These are phyloP conservation scores for Symbiodinium pilosum DNA, from an alignment of 73 alveolate species.

Conservation along the genomic window DNA sequence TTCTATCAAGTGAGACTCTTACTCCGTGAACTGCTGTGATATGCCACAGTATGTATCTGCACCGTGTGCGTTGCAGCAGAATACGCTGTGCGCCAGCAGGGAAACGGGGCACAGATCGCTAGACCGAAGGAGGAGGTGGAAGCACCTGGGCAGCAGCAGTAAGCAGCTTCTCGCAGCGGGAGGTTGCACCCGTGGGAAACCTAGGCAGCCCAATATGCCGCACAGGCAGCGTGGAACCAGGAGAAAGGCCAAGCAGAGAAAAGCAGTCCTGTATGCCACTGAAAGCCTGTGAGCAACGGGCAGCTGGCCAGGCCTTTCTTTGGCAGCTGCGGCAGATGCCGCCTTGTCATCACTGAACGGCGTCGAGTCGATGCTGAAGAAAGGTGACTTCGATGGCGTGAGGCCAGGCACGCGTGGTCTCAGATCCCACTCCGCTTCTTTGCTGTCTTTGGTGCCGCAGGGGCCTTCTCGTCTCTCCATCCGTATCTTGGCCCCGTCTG, in stretches of 20 bases:
- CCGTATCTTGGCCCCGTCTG: neutral
- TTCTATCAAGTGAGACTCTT: constrained; percentile 27
- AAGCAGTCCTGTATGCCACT: neutral
- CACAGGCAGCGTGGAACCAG: constrained; percentile 30
- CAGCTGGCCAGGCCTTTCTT: neutral
- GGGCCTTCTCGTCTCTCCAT: constrained; percentile 8
- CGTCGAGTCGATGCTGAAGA: constrained; percentile 32
- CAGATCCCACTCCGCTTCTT: neutral
- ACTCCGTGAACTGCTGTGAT: too few species aligned
- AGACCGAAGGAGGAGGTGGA: neutral
- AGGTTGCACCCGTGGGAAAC: neutral
- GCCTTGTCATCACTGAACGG: constrained; percentile 17
- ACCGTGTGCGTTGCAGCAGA: too few species aligned
- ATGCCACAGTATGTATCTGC: too few species aligned
- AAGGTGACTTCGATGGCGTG: constrained; percentile 46
- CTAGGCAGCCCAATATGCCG: constrained; percentile 6
- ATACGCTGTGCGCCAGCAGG: neutral
- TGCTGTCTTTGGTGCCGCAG: neutral
- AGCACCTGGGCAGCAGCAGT: neutral
- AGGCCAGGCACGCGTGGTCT: too few species aligned
- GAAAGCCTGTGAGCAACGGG: neutral
- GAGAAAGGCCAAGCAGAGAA: neutral
- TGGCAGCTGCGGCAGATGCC: constrained; percentile 27
- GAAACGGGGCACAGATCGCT: neutral
- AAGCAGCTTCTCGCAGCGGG: neutral